Evolutionary conservation across 805 yeast genomes (phyloP).

Genomic region (Nakazawaea ishiwadae): DNA sequence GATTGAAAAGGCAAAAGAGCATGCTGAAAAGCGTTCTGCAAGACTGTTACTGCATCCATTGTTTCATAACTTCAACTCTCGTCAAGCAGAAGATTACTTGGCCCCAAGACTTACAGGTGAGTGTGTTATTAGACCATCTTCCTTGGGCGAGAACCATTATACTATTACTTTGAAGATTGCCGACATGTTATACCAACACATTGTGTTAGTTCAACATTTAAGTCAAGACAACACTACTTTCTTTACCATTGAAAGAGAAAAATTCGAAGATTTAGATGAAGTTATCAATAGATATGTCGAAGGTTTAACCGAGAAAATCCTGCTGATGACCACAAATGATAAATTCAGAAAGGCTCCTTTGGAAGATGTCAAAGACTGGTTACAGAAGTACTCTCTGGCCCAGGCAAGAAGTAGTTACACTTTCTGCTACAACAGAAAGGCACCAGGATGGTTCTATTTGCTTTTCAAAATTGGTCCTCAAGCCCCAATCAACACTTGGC

Average conservation of each 20-base stretch:
- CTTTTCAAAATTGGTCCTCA: slow-evolving; percentile 77
- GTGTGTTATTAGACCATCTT: slow-evolving; percentile 90
- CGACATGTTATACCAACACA: slow-evolving; percentile 84
- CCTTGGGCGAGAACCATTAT: slow-evolving; percentile 81
- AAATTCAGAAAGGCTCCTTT: slow-evolving; percentile 81
- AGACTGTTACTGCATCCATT: slow-evolving; percentile 89
- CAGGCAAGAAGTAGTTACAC: slow-evolving; percentile 90
- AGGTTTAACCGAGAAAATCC: slow-evolving; percentile 76
- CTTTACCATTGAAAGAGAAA: slow-evolving; percentile 49
- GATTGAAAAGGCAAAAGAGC: slow-evolving; percentile 54
- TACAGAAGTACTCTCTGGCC: slow-evolving; percentile 85
- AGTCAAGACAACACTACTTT: slow-evolving; percentile 53
- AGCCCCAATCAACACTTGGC: slow-evolving; percentile 76
- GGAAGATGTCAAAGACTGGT: slow-evolving; percentile 79
- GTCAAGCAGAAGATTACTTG: slow-evolving; percentile 89
- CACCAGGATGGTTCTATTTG: slow-evolving; percentile 91
- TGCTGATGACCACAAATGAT: slow-evolving; percentile 80
- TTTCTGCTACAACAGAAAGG: slow-evolving; percentile 83
- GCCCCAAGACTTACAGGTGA: slow-evolving; percentile 90
- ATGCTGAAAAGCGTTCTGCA: slow-evolving; percentile 61
- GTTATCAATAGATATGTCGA: slow-evolving; percentile 83
- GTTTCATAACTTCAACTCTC: slow-evolving; percentile 75
- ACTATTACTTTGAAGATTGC: slow-evolving; percentile 97
- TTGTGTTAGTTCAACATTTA: slow-evolving; percentile 66
- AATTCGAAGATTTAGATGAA: slow-evolving; percentile 88